These are phyloP conservation scores for Globisporangium camurandrum DNA, from an alignment of 352 stramenopile species.

Conservation along the genomic window DNA sequence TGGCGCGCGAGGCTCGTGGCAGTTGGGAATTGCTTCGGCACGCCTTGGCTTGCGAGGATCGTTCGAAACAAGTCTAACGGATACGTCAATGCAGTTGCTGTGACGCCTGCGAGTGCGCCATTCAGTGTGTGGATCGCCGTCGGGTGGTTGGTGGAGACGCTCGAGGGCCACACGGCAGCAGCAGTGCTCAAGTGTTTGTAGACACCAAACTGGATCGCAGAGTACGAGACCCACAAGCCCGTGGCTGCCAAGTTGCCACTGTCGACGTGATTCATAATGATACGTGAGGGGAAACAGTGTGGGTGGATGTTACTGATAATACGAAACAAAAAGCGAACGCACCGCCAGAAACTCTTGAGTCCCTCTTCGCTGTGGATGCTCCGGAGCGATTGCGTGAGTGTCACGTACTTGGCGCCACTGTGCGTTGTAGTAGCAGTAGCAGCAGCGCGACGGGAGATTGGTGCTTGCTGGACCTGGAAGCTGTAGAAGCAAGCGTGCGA, in stretches of 20 bases:
- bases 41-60: slow-evolving; percentile 87
- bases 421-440: too few relatives aligned
- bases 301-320: neutral
- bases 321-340: neutral
- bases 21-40: slow-evolving; percentile 75
- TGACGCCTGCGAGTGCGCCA: slow-evolving; percentile 81
- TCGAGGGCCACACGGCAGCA: slow-evolving; percentile 29
- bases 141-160: slow-evolving; percentile 14
- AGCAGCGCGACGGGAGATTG: slow-evolving; percentile 14
- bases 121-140: slow-evolving; percentile 55
- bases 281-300: neutral
- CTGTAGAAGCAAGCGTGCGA: slow-evolving; percentile 6
- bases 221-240: slow-evolving; percentile 79
- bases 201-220: slow-evolving; percentile 61
- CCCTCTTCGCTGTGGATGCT: slow-evolving; percentile 80
- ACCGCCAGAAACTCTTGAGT: slow-evolving; percentile 72
- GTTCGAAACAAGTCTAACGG: slow-evolving; percentile 94
- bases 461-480: slow-evolving; percentile 71
- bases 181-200: slow-evolving; percentile 43
- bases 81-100: slow-evolving; percentile 89
- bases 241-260: slow-evolving; percentile 68
- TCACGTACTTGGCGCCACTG: slow-evolving; percentile 34
- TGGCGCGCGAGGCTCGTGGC: slow-evolving; percentile 69
- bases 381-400: slow-evolving; percentile 42
- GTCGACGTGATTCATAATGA: neutral